Evolutionary conservation across 129 eudicot species (phyloP).

Genomic region (Flaveria sonorensis): DNA sequence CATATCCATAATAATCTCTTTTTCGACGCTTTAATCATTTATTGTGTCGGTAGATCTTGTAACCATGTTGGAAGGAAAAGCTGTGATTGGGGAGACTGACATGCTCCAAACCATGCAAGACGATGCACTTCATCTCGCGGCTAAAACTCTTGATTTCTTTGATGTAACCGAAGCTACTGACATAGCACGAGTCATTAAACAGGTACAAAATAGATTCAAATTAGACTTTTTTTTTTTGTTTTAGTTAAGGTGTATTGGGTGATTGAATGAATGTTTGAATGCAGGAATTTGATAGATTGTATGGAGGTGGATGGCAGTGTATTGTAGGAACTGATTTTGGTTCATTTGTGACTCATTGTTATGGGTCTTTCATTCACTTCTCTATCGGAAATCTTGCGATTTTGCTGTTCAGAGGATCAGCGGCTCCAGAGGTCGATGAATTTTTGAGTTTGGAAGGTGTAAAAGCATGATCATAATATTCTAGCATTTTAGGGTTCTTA

Average conservation of each 20-base stretch:
- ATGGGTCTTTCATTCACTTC: slow-evolving; percentile 81
- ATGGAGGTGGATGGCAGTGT: slow-evolving; percentile 96
- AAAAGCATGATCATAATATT: slow-evolving; percentile 31
- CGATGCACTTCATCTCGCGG: slow-evolving; percentile 79
- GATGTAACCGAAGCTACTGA: slow-evolving; percentile 83
- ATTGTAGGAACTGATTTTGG: slow-evolving; percentile 94
- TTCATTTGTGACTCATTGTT: slow-evolving; percentile 93
- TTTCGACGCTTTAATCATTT: slow-evolving; percentile 18
- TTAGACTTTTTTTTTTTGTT: background rate
- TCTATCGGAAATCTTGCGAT: slow-evolving; percentile 73
- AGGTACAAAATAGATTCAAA: slow-evolving; percentile 39
- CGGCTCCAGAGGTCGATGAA: slow-evolving; percentile 43
- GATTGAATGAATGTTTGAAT: background rate
- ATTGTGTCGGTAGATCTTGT: background rate
- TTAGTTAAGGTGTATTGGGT: background rate
- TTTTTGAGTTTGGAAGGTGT: slow-evolving; percentile 42
- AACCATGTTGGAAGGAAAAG: slow-evolving; percentile 84
- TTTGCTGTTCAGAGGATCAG: slow-evolving; percentile 77
- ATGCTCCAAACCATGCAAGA: slow-evolving; percentile 82
- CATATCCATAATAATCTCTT: slow-evolving; percentile 25
- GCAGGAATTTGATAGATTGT: slow-evolving; percentile 71
- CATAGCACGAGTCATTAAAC: slow-evolving; percentile 78
- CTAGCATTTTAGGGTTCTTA: slow-evolving; percentile 9
- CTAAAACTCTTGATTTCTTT: slow-evolving; percentile 87
- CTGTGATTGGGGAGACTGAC: slow-evolving; percentile 80